phyloP scores from a whole-genome alignment of 2,329 filamentous ascomycete genomes.

The Colletotrichum simmondsii region DNA sequence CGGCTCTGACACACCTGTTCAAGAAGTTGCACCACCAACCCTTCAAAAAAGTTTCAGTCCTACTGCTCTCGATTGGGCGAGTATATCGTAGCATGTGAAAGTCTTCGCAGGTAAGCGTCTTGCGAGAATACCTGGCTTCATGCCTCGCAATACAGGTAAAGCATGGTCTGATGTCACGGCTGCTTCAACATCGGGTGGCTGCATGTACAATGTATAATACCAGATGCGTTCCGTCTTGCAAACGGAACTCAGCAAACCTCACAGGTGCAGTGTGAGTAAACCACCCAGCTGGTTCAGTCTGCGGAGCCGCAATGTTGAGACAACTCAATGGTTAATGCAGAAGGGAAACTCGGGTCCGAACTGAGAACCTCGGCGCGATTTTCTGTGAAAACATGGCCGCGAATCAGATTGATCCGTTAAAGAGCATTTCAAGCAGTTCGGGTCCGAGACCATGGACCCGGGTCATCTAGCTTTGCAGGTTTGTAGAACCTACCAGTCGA shows the following conservation, averaged over 20 bases:
- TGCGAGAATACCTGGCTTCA: neutral
- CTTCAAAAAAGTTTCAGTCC: neutral
- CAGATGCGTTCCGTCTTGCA: neutral
- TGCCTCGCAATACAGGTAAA: neutral
- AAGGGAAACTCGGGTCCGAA: neutral
- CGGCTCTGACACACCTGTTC: neutral
- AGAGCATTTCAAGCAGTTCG: neutral
- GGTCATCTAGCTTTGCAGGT: neutral
- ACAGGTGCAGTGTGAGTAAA: neutral
- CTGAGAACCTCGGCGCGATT: neutral
- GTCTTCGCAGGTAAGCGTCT: neutral
- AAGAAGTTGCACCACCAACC: constrained; percentile 7
- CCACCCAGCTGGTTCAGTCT: neutral
- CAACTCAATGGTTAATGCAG: neutral
- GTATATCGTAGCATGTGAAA: constrained; percentile 22
- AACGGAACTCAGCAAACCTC: neutral
- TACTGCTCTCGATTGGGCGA: neutral
- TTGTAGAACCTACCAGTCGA: neutral
- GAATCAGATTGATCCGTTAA: neutral
- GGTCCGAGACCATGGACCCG: neutral
- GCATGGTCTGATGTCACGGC: neutral
- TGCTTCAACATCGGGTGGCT: neutral
- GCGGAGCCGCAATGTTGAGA: too few species aligned
- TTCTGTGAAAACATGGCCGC: neutral
- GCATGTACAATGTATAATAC: neutral